phyloP scores from a whole-genome alignment of 805 yeast species.

The Debaryomyces hansenii region DNA sequence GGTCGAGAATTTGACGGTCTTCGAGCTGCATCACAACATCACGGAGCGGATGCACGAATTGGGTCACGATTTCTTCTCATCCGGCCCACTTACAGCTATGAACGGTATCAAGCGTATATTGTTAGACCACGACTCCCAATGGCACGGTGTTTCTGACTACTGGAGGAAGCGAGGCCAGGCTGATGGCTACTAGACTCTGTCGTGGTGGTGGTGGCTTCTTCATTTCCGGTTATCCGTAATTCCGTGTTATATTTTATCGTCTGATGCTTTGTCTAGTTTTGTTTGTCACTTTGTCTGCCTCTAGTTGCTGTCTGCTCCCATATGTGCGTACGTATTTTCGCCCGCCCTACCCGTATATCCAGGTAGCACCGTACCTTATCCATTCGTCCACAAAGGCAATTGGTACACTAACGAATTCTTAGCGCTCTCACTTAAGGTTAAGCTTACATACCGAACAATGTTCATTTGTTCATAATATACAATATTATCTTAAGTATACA shows the following conservation, averaged over 20 bases:
- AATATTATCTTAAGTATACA: too few species aligned
- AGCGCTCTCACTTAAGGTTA: too few species aligned
- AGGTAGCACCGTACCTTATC: not conserved
- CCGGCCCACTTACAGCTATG: conserved; percentile 42
- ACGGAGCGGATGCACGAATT: conserved; percentile 46
- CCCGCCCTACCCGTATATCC: not conserved
- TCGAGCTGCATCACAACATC: conserved; percentile 38
- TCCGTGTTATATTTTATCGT: not conserved
- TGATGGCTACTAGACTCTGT: conserved; percentile 51
- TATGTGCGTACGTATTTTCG: too few species aligned
- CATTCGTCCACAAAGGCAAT: too few species aligned
- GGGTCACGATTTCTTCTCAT: conserved; percentile 32
- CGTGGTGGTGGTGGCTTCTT: not conserved
- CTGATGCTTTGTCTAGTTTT: not conserved
- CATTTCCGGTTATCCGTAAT: not conserved
- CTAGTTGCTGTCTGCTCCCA: too few species aligned
- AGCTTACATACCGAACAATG: too few species aligned
- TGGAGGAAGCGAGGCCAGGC: conserved; percentile 87
- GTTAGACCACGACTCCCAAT: conserved; percentile 37
- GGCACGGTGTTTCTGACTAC: conserved; percentile 82
- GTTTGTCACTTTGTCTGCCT: not conserved
- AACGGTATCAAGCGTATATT: conserved; percentile 52
- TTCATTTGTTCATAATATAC: too few species aligned
- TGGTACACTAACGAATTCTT: too few species aligned
- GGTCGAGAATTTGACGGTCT: conserved; percentile 54